Base-by-base conservation (phyloP, 148 eudicot genomes). In the Cornus suecica region DNA sequence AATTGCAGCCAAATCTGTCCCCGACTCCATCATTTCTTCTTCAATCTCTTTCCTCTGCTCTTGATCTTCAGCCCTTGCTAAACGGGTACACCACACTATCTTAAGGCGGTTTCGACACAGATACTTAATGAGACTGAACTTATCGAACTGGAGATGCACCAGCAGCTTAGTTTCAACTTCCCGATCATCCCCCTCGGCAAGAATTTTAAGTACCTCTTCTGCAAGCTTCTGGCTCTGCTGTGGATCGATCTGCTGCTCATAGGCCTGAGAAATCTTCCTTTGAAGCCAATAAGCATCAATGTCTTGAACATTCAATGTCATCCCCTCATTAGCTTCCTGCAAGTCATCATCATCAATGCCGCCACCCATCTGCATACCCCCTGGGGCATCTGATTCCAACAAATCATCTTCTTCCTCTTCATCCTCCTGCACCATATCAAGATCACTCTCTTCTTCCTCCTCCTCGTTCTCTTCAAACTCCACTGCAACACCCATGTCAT, bases 261-360 rank as follows among this genome's bases (percentile, higher is more conserved):
- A 89, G 8, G 92, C 90, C 42, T 87, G 85, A 74, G 92, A 82
- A 75, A 89, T 87, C 85, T 87, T 82, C 72, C 92, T 87, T 78
- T 89, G 92, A 73, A 89, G 87, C 92, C 92, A 89, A 73, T 87
- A 89, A 0, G 89, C 92, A 80, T 89, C 92, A 73, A 87, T 87
- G 61, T 87, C 92, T 65, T 87, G 88, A 28, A 89, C 92, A 77
- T 87, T 89, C 65, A 89, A 78, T 73, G 76, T 79, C 92, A 89
- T 85, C 23, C 81, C 89, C 83, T 85, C 92, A 14, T 83, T 83
- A 14, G 76, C 84, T 31, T 83, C 86, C 31, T 66, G 76, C 86
- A 83, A 80, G 71, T 85, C 91, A 27, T 88, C 92, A 18, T 89
- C 92, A 56, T 87, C 92, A 68, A 85, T 78, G 68, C 89, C 92